phyloP scores from a whole-genome alignment of 148 eudicot genomes.

The Camellia granthamiana region DNA sequence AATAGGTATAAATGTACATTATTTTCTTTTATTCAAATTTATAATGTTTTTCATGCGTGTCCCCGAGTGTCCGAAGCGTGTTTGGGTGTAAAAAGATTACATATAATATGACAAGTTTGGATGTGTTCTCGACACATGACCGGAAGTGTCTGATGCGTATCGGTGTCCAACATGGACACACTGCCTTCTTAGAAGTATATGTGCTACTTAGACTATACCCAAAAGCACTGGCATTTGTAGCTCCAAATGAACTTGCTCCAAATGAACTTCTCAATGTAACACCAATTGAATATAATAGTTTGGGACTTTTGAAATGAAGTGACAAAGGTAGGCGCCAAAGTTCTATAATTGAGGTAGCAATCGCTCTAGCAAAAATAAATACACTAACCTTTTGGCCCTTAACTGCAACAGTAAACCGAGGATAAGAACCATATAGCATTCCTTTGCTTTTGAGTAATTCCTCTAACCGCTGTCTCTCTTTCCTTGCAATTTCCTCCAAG shows the following conservation, averaged over 20 bases:
- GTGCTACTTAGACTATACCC: not conserved
- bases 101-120: no score
- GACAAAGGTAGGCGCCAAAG: not conserved
- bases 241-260: not conserved
- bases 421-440: conserved; percentile 73
- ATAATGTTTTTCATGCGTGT: no score
- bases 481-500: conserved; percentile 78
- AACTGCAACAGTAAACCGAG: conserved; percentile 70
- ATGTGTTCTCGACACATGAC: no score
- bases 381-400: conserved; percentile 85
- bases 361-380: not conserved
- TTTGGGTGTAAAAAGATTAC: no score
- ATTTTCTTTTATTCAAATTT: no score
- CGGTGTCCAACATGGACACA: no score
- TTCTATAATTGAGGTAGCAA: not conserved
- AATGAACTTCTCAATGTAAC: not conserved
- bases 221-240: not conserved
- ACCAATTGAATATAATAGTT: not conserved
- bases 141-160: no score
- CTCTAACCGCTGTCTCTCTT: conserved; percentile 65
- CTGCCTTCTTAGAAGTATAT: no score
- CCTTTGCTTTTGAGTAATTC: conserved; percentile 72
- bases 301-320: not conserved
- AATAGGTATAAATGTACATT: no score
- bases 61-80: no score